Evolutionary conservation across 2,329 filamentous ascomycete species (phyloP).

Genomic region (Talaromyces albobiverticillius): DNA sequence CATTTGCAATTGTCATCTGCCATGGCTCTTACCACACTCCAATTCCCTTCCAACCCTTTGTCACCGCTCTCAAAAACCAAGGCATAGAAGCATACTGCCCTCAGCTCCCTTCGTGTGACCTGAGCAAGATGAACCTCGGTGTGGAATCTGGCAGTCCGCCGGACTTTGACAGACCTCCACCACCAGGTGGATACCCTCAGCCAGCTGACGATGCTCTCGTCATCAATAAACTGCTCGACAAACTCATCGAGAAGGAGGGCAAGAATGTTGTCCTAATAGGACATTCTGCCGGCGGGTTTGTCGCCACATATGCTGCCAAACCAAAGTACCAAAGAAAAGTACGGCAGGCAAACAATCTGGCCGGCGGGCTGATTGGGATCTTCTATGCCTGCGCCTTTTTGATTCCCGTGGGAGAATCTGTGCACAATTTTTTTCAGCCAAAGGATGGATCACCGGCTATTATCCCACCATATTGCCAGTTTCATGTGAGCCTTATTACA

Average conservation of each 20-base stretch:
- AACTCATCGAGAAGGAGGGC: conserved; percentile 15
- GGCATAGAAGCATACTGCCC: conserved; percentile 33
- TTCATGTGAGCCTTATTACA: conserved; percentile 22
- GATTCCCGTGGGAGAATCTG: conserved; percentile 28
- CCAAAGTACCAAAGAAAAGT: conserved; percentile 25
- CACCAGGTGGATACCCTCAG: conserved; percentile 27
- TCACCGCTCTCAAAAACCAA: conserved; percentile 18
- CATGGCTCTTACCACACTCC: conserved; percentile 29
- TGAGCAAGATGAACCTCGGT: conserved; percentile 60
- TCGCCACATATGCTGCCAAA: conserved; percentile 29
- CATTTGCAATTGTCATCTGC: conserved; percentile 7
- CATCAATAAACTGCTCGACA: conserved; percentile 3
- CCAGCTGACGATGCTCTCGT: conserved; percentile 14
- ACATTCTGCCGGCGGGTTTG: conserved; percentile 34
- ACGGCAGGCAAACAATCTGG: conserved; percentile 18
- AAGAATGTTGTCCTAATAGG: conserved; percentile 30
- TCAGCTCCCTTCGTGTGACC: conserved; percentile 32
- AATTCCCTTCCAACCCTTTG: conserved; percentile 27
- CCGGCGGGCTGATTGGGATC: conserved; percentile 25
- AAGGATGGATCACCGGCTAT: conserved; percentile 21
- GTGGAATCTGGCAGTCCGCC: conserved; percentile 33
- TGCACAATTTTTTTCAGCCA: conserved; percentile 29
- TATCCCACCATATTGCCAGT: conserved; percentile 25
- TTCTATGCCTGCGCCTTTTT: conserved; percentile 30
- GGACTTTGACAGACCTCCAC: conserved; percentile 22